Evolutionary conservation across 805 yeast species (phyloP).

Genomic region (Candida stauntonica): DNA sequence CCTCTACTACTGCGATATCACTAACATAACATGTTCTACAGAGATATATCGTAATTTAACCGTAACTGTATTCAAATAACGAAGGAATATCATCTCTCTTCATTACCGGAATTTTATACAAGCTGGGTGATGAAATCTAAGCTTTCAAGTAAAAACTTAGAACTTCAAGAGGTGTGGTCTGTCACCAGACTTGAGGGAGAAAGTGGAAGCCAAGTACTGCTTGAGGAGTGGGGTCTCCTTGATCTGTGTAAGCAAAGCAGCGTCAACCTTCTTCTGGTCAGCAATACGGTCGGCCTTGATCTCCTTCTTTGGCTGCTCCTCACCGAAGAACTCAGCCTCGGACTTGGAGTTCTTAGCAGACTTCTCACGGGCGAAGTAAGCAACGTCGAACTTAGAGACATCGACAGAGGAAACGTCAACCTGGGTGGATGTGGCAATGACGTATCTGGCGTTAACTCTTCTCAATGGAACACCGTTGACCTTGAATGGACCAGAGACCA

Average conservation of each 20-base stretch:
- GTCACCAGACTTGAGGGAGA: conserved; percentile 98
- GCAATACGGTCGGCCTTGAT: conserved; percentile 90
- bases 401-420: conserved; percentile 76
- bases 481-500: conserved; percentile 99
- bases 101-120: conserved; percentile 26
- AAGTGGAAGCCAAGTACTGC: conserved; percentile 92
- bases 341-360: conserved; percentile 75
- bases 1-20: not conserved
- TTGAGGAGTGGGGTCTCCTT: conserved; percentile 96
- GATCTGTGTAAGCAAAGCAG: conserved; percentile 87
- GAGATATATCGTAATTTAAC: conserved; percentile 4
- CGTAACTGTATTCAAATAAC: conserved; percentile 15
- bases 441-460: conserved; percentile 98
- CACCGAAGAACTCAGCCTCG: conserved; percentile 89
- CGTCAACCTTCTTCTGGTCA: conserved; percentile 95
- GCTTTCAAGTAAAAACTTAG: conserved; percentile 40
- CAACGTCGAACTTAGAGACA: conserved; percentile 86
- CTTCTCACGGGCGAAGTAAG: conserved; percentile 96
- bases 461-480: conserved; percentile 99
- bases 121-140: conserved; percentile 8
- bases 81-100: conserved; percentile 20
- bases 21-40: not conserved
- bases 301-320: conserved; percentile 72
- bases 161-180: conserved; percentile 97
- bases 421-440: conserved; percentile 96